phyloP scores from a whole-genome alignment of 2,329 filamentous ascomycete species.

The Mollisia scopiformis region DNA sequence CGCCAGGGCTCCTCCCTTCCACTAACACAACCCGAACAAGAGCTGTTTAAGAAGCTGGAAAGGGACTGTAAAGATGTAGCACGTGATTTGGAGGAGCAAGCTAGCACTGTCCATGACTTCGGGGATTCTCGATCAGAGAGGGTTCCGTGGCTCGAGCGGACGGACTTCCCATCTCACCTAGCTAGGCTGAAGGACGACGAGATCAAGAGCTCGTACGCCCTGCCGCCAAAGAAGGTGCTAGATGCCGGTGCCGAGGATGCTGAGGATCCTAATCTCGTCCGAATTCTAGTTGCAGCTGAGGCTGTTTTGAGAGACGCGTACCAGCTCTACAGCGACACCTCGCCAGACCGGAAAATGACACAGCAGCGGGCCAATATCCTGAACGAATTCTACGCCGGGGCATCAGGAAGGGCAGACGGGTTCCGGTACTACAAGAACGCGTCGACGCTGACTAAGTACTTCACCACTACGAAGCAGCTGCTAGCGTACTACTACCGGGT shows the following conservation, averaged over 20 bases:
- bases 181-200: slow-evolving; percentile 19
- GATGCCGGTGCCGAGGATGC: slow-evolving; percentile 2
- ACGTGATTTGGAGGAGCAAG: slow-evolving; percentile 12
- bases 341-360: slow-evolving; percentile 16
- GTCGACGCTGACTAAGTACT: slow-evolving; percentile 17
- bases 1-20: neutral
- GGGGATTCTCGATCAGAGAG: slow-evolving; percentile 9
- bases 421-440: slow-evolving; percentile 19
- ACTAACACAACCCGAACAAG: slow-evolving; percentile 5
- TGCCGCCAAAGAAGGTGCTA: slow-evolving; percentile 17
- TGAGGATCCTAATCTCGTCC: slow-evolving; percentile 14
- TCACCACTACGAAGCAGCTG: no score
- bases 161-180: slow-evolving; percentile 9
- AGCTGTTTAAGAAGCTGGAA: slow-evolving; percentile 15
- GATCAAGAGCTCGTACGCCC: slow-evolving; percentile 19
- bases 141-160: slow-evolving; percentile 14
- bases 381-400: slow-evolving; percentile 16
- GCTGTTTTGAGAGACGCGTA: slow-evolving; percentile 17
- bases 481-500: no score
- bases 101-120: slow-evolving; percentile 7
- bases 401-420: slow-evolving; percentile 1
- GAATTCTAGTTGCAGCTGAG: slow-evolving; percentile 14
- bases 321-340: slow-evolving; percentile 17
- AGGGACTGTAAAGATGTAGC: slow-evolving; percentile 11
- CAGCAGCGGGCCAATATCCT: slow-evolving; percentile 18